Evolutionary conservation across 331 rosid genomes (phyloP).

Genomic region (Malus hybrid): DNA sequence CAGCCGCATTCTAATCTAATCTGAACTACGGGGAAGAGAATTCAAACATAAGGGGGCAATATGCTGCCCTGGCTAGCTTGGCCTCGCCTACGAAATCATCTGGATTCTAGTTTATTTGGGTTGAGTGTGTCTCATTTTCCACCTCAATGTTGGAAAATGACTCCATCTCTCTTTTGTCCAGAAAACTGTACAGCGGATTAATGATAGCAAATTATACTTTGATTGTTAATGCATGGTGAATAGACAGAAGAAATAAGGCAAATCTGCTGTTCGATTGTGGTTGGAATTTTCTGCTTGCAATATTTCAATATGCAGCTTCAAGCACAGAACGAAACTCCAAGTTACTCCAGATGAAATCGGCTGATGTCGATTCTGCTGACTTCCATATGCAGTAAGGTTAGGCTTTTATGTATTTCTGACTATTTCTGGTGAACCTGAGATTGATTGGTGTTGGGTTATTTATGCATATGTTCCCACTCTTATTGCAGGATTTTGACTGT

Average conservation of each 20-base stretch:
- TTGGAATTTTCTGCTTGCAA: neutral
- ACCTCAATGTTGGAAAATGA: neutral
- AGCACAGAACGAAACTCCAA: neutral
- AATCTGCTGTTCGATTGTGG: neutral
- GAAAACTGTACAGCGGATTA: neutral
- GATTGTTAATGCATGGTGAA: neutral
- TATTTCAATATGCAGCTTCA: neutral
- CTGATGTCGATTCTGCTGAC: neutral
- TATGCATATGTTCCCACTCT: neutral
- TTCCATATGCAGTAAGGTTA: neutral
- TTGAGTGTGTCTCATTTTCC: neutral
- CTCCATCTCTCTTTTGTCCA: neutral
- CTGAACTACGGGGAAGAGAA: neutral
- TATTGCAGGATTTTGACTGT: constrained; percentile 23
- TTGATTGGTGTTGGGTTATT: neutral
- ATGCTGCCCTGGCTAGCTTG: too few relatives aligned
- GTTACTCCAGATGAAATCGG: neutral
- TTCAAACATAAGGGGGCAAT: neutral
- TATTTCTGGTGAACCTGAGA: neutral
- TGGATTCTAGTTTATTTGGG: neutral
- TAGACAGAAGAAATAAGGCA: neutral
- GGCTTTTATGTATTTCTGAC: neutral
- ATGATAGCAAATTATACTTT: neutral
- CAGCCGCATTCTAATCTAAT: neutral
- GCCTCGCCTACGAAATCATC: neutral